phyloP scores from a whole-genome alignment of 371 early-diverging fungal species.

The Actinomucor elegans region DNA sequence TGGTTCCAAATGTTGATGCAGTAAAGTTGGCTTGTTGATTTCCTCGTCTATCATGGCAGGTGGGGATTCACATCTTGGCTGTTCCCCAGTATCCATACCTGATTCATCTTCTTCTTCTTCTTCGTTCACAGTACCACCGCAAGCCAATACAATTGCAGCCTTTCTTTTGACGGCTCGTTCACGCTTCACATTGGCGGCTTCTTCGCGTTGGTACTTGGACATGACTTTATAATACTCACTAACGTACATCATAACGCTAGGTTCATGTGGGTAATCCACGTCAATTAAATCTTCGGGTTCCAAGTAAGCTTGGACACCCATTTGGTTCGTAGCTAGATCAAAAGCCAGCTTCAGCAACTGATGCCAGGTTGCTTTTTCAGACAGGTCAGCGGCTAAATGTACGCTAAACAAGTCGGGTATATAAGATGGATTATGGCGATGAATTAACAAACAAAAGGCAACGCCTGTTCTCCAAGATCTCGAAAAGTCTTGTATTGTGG shows the following conservation, averaged over 20 bases:
- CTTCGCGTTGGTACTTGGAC: conserved; percentile 29
- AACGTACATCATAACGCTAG: conserved; percentile 53
- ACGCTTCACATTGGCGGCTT: conserved; percentile 13
- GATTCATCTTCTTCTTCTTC: conserved; percentile 1
- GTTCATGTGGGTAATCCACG: conserved; percentile 50
- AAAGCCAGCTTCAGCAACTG: conserved; percentile 35
- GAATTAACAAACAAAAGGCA: conserved; percentile 71
- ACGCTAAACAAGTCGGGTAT: conserved; percentile 59
- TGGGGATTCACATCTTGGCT: conserved; percentile 3
- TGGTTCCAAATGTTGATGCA: conserved; percentile 6
- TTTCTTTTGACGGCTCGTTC: conserved; percentile 25
- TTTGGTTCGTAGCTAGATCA: conserved; percentile 30
- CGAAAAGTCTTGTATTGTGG: conserved; percentile 66
- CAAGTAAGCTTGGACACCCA: conserved; percentile 41
- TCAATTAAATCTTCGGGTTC: conserved; percentile 51
- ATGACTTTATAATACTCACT: conserved; percentile 50
- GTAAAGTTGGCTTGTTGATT: neutral
- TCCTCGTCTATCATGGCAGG: too few relatives aligned
- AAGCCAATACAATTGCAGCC: conserved; percentile 32
- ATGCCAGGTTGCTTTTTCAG: conserved; percentile 37
- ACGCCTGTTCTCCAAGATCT: conserved; percentile 74
- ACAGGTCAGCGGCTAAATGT: conserved; percentile 22
- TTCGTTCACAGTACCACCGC: conserved; percentile 15
- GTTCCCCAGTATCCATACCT: too few relatives aligned
- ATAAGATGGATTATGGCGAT: conserved; percentile 64